Percentiles rank a stretch among this genome's conserved stretches.
Evolutionary conservation across 1,139 yeast genomes (phyloP).

Genomic region (Geotrichum histeridarum): DNA sequence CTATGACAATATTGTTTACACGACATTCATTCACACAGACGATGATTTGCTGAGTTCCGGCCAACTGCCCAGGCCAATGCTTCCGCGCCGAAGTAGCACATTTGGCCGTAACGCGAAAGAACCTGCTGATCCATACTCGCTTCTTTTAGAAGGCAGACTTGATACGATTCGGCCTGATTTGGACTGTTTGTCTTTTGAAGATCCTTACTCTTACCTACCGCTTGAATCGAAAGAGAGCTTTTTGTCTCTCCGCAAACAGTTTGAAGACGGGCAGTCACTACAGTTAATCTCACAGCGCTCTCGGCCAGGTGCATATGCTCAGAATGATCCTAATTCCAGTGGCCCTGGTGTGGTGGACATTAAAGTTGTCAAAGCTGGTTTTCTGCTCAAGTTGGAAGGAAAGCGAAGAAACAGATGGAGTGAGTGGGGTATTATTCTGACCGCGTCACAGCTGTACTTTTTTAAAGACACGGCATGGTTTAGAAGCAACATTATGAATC

Average conservation of each 20-base stretch:
- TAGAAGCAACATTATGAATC: constrained; percentile 27
- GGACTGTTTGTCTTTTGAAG: constrained; percentile 28
- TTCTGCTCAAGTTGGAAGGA: constrained; percentile 37
- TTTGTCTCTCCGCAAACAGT: constrained; percentile 31
- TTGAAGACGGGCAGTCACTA: constrained; percentile 35
- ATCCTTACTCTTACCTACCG: constrained; percentile 32
- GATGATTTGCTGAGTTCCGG: constrained; percentile 30
- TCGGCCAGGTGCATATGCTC: constrained; percentile 38
- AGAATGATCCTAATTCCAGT: constrained; percentile 28
- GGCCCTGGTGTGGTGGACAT: constrained; percentile 41
- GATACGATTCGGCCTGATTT: constrained; percentile 37
- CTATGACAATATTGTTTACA: constrained; percentile 57
- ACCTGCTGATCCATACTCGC: constrained; percentile 39
- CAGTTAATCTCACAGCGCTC: constrained; percentile 38
- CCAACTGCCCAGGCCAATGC: constrained; percentile 14
- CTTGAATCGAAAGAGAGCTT: constrained; percentile 30
- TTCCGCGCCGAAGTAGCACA: constrained; percentile 27
- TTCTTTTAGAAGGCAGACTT: constrained; percentile 37
- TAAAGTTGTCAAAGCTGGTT: constrained; percentile 40
- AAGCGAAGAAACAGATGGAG: constrained; percentile 37
- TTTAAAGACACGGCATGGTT: constrained; percentile 42
- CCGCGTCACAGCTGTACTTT: constrained; percentile 41
- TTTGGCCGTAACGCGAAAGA: constrained; percentile 33
- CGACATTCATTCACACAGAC: constrained; percentile 47
- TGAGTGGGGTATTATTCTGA: constrained; percentile 43